These are phyloP conservation scores for Termitomyces sp. DNA, from an alignment of 768 basidiomycete species.

Conservation along the genomic window DNA sequence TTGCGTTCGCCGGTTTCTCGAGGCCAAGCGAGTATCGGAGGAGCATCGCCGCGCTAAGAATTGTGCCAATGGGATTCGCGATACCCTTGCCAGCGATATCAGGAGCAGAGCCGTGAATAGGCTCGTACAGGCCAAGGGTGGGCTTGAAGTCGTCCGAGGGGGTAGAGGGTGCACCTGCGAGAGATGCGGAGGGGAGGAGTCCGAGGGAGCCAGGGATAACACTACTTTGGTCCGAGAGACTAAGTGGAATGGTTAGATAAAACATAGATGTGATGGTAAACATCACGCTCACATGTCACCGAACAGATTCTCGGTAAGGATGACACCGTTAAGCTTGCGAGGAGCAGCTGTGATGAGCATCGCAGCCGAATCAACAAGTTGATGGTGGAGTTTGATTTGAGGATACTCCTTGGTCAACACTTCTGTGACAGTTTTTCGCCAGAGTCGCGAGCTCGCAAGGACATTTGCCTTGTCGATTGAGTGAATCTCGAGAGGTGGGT, in stretches of 20 bases:
- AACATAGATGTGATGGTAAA: not conserved
- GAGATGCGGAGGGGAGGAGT: slow-evolving; percentile 91
- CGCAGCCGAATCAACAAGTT: slow-evolving; percentile 91
- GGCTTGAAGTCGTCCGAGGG: slow-evolving; percentile 66
- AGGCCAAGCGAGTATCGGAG: slow-evolving; percentile 92
- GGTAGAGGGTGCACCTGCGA: slow-evolving; percentile 78
- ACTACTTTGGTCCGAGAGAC: slow-evolving; percentile 93
- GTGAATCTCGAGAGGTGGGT: slow-evolving; percentile 85
- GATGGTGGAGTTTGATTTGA: slow-evolving; percentile 80
- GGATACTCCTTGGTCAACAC: slow-evolving; percentile 83
- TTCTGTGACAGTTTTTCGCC: slow-evolving; percentile 91
- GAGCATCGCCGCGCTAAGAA: slow-evolving; percentile 90
- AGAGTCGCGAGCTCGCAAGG: slow-evolving; percentile 87
- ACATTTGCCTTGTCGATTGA: slow-evolving; percentile 99
- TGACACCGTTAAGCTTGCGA: slow-evolving; percentile 88
- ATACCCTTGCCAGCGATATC: slow-evolving; percentile 94
- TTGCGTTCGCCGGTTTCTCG: slow-evolving; percentile 74
- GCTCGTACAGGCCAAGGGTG: slow-evolving; percentile 90
- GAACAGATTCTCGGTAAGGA: slow-evolving; percentile 94
- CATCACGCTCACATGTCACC: slow-evolving; percentile 80
- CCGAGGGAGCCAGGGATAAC: slow-evolving; percentile 98
- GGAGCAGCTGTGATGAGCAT: slow-evolving; percentile 93
- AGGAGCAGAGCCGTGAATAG: slow-evolving; percentile 92
- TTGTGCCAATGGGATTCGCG: slow-evolving; percentile 93
- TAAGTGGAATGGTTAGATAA: slow-evolving; percentile 23